Percentiles rank a stretch among this genome's conserved stretches.
Conservation (phyloP, 2,329 filamentous ascomycete species). For the Penicillium sclerotigenum region DNA sequence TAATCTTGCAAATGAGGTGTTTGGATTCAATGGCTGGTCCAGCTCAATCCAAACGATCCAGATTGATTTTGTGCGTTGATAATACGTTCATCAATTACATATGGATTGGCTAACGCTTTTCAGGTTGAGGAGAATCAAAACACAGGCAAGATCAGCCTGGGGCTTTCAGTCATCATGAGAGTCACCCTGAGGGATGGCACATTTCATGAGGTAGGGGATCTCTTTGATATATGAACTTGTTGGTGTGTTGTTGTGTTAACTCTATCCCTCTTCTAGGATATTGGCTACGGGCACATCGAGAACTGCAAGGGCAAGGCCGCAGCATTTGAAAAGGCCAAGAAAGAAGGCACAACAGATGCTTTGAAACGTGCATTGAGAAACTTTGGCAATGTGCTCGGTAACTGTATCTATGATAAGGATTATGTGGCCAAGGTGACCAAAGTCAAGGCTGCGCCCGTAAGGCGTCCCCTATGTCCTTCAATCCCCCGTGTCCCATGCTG, state of each 20-base stretch:
- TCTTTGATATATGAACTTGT: not conserved
- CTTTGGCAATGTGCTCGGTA: slow-evolving; percentile 96
- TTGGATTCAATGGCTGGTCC: slow-evolving; percentile 97
- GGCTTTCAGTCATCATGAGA: slow-evolving; percentile 83
- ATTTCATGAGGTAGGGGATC: slow-evolving; percentile 70
- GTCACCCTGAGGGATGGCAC: slow-evolving; percentile 89
- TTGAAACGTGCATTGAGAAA: slow-evolving; percentile 84
- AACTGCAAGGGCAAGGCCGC: slow-evolving; percentile 93
- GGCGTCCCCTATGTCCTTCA: slow-evolving; percentile 8
- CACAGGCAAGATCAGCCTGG: slow-evolving; percentile 76
- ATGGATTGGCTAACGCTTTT: slow-evolving; percentile 1
- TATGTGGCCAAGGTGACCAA: slow-evolving; percentile 88
- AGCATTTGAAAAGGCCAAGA: slow-evolving; percentile 98
- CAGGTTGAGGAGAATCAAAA: slow-evolving; percentile 75
- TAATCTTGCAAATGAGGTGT: slow-evolving; percentile 88
- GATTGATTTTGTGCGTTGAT: slow-evolving; percentile 72
- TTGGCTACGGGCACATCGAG: slow-evolving; percentile 94
- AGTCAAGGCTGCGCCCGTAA: slow-evolving; percentile 70
- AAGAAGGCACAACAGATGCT: slow-evolving; percentile 93
- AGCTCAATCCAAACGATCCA: slow-evolving; percentile 92
- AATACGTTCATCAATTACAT: not conserved
- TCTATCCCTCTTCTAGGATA: slow-evolving; percentile 54
- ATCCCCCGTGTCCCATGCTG: slow-evolving; percentile 6
- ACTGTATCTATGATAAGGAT: slow-evolving; percentile 96
- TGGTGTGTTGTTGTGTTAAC: not conserved